Conservation (phyloP, 176 grass and related monocot genomes). For the Triticum aestivum region DNA sequence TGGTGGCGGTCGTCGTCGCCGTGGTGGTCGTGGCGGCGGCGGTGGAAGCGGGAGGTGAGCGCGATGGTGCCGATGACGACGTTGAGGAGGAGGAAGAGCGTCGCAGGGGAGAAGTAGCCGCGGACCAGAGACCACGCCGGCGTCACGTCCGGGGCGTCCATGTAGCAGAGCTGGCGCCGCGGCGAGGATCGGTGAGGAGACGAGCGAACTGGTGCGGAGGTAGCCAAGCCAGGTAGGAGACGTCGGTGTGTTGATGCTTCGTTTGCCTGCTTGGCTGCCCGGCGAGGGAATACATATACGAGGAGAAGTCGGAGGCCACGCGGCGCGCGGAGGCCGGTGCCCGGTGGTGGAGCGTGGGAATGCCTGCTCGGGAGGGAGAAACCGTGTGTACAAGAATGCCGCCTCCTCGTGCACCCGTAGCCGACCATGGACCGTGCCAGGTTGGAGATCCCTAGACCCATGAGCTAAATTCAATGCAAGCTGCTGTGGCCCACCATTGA, state of each 20-base stretch:
- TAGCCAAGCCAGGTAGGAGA: not conserved
- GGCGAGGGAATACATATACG: conserved; percentile 2
- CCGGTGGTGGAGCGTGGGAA: not conserved
- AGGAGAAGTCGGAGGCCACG: not conserved
- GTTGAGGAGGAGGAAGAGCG: conserved; percentile 83
- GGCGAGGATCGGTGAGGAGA: not conserved
- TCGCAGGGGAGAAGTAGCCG: conserved; percentile 60
- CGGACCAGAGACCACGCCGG: conserved; percentile 43
- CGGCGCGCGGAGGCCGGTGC: not conserved
- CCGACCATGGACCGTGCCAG: conserved; percentile 37
- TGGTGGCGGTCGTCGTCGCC: not conserved
- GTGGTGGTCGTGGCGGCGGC: not conserved
- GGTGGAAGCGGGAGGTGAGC: conserved; percentile 52
- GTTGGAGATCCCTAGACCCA: conserved; percentile 38
- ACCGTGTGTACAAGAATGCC: conserved; percentile 16
- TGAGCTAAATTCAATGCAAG: not conserved
- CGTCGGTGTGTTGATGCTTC: not conserved
- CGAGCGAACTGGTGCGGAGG: not conserved
- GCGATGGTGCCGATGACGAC: conserved; percentile 85
- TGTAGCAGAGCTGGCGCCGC: not conserved
- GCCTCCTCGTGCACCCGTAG: not conserved
- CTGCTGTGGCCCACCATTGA: not conserved
- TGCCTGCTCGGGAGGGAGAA: conserved; percentile 11
- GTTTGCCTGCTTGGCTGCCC: not conserved
- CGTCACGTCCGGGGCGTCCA: conserved; percentile 26